Evolutionary conservation across 306 rosid species (phyloP), one percentile per base, ranked within the genome.

Genomic region (Quercus engelmannii): DNA sequence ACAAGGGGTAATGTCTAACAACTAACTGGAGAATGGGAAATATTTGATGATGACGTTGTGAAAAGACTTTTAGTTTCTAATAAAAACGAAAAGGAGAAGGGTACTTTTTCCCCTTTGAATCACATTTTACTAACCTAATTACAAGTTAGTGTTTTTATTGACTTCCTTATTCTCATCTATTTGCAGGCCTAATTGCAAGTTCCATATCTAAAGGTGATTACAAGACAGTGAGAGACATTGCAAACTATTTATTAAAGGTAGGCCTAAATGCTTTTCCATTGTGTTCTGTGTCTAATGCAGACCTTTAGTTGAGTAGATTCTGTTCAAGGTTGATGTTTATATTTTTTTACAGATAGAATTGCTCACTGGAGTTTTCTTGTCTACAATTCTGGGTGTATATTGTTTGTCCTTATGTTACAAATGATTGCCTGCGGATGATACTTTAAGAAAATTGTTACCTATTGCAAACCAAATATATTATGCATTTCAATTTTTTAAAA

Each of bases 131-230:
- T 8, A 41, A 51, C 20, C 41, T 56, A 43, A 2, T 25, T n/a
- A 65, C 69, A 28, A 75, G 55, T 26, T 70, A 0, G 17, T 6
- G 35, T 54, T 23, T 28, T 41, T 55, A 57, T 65, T 30, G 26
- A 52, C 87, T 87, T 85, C 11, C 15, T 38, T 74, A 67, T 59
- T 25, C 71, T 54, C 49, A 20, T 77, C 41, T 73, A 4, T 86
- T 76, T 80, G 71, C 85, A 95, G 99, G 97, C 99, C 76, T 93
- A 79, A 79, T 88, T 76, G 98, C 99, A 67, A 93, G 97, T 86
- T 91, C 87, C 82, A 26, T 87, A 58, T 95, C 99, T 35, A 89
- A 91, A 90, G 89, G 86, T 55, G 96, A 95, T 78, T 89, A 95
- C 87, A 83, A 76, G 83, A 76, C 35, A 71, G 94, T 92, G 72